Evolutionary conservation across 495 filamentous ascomycete genomes (phyloP), one percentile per base, ranked within the genome.

Genomic region (Penicillium silybi): DNA sequence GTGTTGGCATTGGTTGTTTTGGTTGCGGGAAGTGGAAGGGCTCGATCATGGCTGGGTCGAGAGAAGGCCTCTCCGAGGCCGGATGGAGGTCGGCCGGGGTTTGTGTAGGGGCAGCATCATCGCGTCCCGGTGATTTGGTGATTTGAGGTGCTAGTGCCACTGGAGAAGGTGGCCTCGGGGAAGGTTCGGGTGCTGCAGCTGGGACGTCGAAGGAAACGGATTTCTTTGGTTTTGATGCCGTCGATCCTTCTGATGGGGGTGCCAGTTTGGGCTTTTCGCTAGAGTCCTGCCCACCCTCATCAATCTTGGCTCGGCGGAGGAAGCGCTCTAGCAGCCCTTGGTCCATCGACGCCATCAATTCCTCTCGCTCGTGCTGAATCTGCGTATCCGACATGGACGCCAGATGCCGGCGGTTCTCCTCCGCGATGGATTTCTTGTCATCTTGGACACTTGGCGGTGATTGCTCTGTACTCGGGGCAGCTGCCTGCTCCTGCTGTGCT

Each of bases 341-440:
- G 52, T 85, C 80, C 48, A 97, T 68, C 3, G 77, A 76, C 26
- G 67, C 74, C 59, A 92, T 75, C 2, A 98, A 66, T 25, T 97
- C 92, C 43, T 81, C 75, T 27, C 82, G 80, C 51, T 92, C 89
- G 38, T 82, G 69, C 56, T 86, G 81, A 42, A 97, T 96, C 65
- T 96, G 87, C 27, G 82, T 76, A 0, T 81, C 69, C 18, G 89
- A 89, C 93, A 98, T 96, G 10, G 77, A 72, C 8, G 85, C 85
- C 40, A 98, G 61, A 41, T 81, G 78, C 47, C 83, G 80, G 16
- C 73, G 78, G 63, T 97, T 98, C 58, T 97, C 89, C 60, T 86
- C 78, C 61, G 87, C 86, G 58, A 98, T 97, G 1, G 72, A 67
- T 41, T 71, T 66, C 55, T 82, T 83, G 58, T 95, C 76, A 46